phyloP scores from a whole-genome alignment of 75 land plant species.

The Isoetes taiwanensis region DNA sequence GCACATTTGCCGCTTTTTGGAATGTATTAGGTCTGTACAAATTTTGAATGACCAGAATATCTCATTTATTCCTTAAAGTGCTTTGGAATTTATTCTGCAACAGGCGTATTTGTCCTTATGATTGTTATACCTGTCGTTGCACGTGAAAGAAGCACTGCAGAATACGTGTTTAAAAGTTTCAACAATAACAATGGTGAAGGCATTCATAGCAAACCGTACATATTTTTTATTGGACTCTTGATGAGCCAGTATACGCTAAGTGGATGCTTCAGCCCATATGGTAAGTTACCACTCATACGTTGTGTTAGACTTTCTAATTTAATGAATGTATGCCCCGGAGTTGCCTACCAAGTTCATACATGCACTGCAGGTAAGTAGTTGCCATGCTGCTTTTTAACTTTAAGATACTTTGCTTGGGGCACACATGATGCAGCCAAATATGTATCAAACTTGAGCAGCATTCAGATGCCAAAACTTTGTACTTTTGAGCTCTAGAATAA shows the following conservation, averaged over 20 bases:
- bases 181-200: background rate
- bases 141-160: slow-evolving; percentile 22
- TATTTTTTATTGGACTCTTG: slow-evolving; percentile 73
- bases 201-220: slow-evolving; percentile 38
- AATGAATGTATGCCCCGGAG: too few relatives aligned
- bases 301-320: too few relatives aligned
- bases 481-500: too few relatives aligned
- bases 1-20: slow-evolving; percentile 22
- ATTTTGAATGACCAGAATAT: too few relatives aligned
- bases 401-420: too few relatives aligned
- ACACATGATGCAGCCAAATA: too few relatives aligned
- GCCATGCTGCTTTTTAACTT: too few relatives aligned
- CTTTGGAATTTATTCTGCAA: background rate
- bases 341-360: too few relatives aligned
- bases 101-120: slow-evolving; percentile 82
- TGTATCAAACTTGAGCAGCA: too few relatives aligned
- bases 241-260: slow-evolving; percentile 86
- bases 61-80: background rate
- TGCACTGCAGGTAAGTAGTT: too few relatives aligned
- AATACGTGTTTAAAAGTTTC: background rate
- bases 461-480: too few relatives aligned
- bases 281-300: too few relatives aligned
- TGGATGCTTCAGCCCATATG: slow-evolving; percentile 95
- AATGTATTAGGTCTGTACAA: slow-evolving; percentile 16
- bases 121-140: slow-evolving; percentile 62